A percentile compares a stretch with the other conserved stretches of the same genome.
Evolutionary conservation across 495 filamentous ascomycete genomes (phyloP).

Genomic region (Penicillium argentinense): DNA sequence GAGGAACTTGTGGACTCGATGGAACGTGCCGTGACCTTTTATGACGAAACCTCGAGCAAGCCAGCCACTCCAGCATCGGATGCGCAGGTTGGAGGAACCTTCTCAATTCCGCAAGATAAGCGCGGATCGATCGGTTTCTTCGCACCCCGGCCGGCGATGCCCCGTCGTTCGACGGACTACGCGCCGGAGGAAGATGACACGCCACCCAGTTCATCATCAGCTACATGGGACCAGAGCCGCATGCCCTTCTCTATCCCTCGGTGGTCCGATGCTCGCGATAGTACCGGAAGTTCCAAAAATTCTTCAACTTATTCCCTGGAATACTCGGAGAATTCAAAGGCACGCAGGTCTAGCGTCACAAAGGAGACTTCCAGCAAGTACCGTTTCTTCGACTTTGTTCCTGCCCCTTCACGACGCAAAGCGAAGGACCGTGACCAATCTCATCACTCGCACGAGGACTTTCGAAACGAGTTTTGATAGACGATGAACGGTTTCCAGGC

Average conservation of each 20-base stretch:
- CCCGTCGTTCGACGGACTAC: conserved; percentile 45
- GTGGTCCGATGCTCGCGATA: conserved; percentile 48
- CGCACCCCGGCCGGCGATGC: conserved; percentile 36
- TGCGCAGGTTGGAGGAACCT: conserved; percentile 20
- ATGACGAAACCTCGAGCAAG: conserved; percentile 36
- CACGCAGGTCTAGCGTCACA: conserved; percentile 43
- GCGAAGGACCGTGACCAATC: conserved; percentile 43
- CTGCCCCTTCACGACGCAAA: conserved; percentile 44
- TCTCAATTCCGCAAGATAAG: conserved; percentile 27
- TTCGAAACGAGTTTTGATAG: conserved; percentile 37
- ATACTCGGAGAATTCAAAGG: conserved; percentile 39
- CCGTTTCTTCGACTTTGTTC: conserved; percentile 49
- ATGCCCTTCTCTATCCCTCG: conserved; percentile 42
- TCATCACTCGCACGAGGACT: conserved; percentile 39
- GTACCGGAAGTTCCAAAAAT: conserved; percentile 49
- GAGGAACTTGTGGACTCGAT: conserved; percentile 73
- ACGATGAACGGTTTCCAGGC: conserved; percentile 3
- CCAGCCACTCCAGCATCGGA: conserved; percentile 44
- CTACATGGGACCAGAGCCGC: conserved; percentile 49
- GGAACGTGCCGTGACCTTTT: conserved; percentile 53
- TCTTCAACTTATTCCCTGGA: conserved; percentile 49
- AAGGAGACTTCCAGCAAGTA: conserved; percentile 49
- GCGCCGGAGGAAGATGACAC: conserved; percentile 46
- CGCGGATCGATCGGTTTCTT: conserved; percentile 50
- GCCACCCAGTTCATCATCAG: conserved; percentile 53